Base-by-base conservation (phyloP, 2,329 filamentous ascomycete species). In the Aureobasidium lini region DNA sequence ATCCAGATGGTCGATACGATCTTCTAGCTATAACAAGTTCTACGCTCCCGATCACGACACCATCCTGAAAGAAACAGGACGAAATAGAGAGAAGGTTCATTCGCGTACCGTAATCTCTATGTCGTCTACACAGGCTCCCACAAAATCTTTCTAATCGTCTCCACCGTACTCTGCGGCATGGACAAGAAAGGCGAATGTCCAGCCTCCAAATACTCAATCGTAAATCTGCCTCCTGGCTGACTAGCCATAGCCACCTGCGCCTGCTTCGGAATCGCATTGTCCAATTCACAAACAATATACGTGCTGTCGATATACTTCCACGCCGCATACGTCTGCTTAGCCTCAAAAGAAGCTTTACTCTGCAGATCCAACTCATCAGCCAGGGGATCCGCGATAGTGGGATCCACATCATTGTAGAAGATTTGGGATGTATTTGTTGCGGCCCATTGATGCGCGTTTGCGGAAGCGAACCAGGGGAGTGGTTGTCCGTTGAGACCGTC, bases 231-330 rank as follows among this genome's bases (percentile, higher is more conserved):
- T 10, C 61, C 67, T 3, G 57, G 58, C 43, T 64, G 60, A 39
- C 43, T 66, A 11, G 72, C 67, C 71, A 77, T 73, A 11, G 64
- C 66, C 62, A 73, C 68, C 64, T 78, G 75, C 11, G 61, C 66
- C 5, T 49, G 50, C 16, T 71, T 18, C 18, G 69, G 71, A 47
- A 76, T 71, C 4, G 74, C 74, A 29, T 66, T 65, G 57, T 77
- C 76, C 15, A 67, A 61, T 60, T 70, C 68, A 61, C 74, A 77
- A n/a, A 75, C 53, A 10, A 78, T 62, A 62, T 75, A 77, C 11
- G 73, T 75, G 31, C 65, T 69, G 1, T 73, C 70, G 28, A 78
- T 70, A 44, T 72, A 63, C 57, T 68, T 73, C 67, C 71, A 77
- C 0, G 71, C 73, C 15, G 70, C 70, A 37, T 72, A 70, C 0